A percentile compares a stretch with the other conserved stretches of the same genome.
Evolutionary conservation across 2,329 filamentous ascomycete genomes (phyloP).

Genomic region (Monilinia fructigena): DNA sequence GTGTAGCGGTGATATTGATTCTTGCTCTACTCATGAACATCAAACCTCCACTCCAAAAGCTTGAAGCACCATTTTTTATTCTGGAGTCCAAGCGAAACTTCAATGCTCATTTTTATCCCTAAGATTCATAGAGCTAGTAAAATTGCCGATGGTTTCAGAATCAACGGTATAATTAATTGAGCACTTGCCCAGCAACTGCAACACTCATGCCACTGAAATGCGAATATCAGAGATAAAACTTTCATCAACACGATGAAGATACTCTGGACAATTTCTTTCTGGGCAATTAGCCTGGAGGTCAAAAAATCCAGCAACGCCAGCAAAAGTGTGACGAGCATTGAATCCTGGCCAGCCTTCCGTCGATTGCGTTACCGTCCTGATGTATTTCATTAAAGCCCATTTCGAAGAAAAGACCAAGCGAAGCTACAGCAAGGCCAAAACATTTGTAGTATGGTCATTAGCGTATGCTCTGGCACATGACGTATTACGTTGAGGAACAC

Average conservation of each 20-base stretch:
- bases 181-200: slow-evolving; percentile 51
- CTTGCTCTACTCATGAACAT: slow-evolving; percentile 29
- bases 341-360: slow-evolving; percentile 65
- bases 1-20: slow-evolving; percentile 26
- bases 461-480: neutral
- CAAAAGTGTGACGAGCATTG: slow-evolving; percentile 62
- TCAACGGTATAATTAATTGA: slow-evolving; percentile 63
- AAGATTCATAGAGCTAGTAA: slow-evolving; percentile 51
- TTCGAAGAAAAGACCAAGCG: slow-evolving; percentile 29
- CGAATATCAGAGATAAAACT: slow-evolving; percentile 65
- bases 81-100: slow-evolving; percentile 26
- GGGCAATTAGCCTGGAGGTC: slow-evolving; percentile 55
- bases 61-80: slow-evolving; percentile 49
- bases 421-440: slow-evolving; percentile 23
- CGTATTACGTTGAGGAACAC: neutral
- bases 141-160: slow-evolving; percentile 58
- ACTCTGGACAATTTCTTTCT: slow-evolving; percentile 61
- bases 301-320: slow-evolving; percentile 67
- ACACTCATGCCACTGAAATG: slow-evolving; percentile 62
- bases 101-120: slow-evolving; percentile 19
- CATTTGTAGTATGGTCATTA: slow-evolving; percentile 20
- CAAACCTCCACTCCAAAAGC: slow-evolving; percentile 58
- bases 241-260: slow-evolving; percentile 62
- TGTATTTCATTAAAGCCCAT: slow-evolving; percentile 29
- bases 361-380: slow-evolving; percentile 20